phyloP scores from a whole-genome alignment of 805 yeast species.

The Ogataea trehalophila region DNA sequence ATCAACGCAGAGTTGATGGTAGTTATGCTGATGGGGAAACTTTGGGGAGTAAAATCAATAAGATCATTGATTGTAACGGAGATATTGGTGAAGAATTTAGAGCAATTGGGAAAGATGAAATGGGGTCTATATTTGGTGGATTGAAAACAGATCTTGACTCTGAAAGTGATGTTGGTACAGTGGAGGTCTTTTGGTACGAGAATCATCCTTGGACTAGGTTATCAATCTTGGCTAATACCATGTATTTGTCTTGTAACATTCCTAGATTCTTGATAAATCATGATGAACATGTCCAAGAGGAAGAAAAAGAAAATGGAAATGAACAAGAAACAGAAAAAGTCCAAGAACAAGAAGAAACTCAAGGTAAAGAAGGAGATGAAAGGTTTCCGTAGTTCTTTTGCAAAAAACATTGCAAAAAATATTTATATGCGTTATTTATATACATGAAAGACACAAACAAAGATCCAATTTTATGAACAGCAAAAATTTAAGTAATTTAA shows the following conservation, averaged over 20 bases:
- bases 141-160: conserved; percentile 8
- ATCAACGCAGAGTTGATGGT: not conserved
- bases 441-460: no score
- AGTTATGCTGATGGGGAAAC: conserved; percentile 1
- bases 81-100: not conserved
- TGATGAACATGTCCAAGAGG: no score
- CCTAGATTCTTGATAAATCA: conserved; percentile 8
- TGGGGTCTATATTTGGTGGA: conserved; percentile 9
- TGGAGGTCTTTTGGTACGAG: conserved; percentile 14
- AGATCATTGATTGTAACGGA: conserved; percentile 3
- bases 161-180: conserved; percentile 5
- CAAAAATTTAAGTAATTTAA: no score
- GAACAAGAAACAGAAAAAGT: no score
- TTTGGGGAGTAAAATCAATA: conserved; percentile 7
- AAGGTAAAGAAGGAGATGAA: no score
- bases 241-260: conserved; percentile 13
- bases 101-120: conserved; percentile 1
- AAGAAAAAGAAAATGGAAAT: no score
- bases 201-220: conserved; percentile 18
- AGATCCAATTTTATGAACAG: no score
- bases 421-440: no score
- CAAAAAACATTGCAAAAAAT: no score
- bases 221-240: conserved; percentile 14
- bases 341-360: no score
- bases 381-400: no score